These are phyloP conservation scores for Xylariaceae sp. DNA, from an alignment of 2,329 filamentous ascomycete species.

Conservation along the genomic window DNA sequence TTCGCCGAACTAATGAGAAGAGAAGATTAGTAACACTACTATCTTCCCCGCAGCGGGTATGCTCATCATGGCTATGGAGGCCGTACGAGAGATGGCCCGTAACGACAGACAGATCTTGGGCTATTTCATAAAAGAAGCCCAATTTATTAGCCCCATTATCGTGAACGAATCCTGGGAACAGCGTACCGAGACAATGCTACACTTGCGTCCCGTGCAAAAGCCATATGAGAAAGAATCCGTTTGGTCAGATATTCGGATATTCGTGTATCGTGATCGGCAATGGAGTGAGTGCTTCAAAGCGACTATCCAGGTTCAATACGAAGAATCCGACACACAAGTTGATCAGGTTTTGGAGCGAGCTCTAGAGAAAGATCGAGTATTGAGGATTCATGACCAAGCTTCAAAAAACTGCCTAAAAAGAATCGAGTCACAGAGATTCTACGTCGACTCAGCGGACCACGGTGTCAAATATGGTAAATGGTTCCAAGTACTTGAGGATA, in stretches of 20 bases:
- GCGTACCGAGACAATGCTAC: slow-evolving; percentile 30
- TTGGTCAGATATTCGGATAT: slow-evolving; percentile 30
- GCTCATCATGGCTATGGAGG: slow-evolving; percentile 38
- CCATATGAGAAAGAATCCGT: slow-evolving; percentile 22
- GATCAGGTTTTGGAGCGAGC: slow-evolving; percentile 18
- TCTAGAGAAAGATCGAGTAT: slow-evolving; percentile 9
- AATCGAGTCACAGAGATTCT: slow-evolving; percentile 28
- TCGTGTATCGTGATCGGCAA: slow-evolving; percentile 21
- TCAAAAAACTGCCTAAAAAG: slow-evolving; percentile 18
- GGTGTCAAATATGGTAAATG: slow-evolving; percentile 30
- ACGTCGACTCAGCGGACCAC: slow-evolving; percentile 24
- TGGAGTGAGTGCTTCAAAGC: slow-evolving; percentile 33
- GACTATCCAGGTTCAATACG: slow-evolving; percentile 29
- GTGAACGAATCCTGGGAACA: slow-evolving; percentile 28
- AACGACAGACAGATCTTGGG: slow-evolving; percentile 19
- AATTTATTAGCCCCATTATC: slow-evolving; percentile 31
- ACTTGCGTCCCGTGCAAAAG: slow-evolving; percentile 25
- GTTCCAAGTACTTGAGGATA: slow-evolving; percentile 30
- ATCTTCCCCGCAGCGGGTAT: slow-evolving; percentile 37
- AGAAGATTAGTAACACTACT: slow-evolving; percentile 25
- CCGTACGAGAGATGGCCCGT: slow-evolving; percentile 26
- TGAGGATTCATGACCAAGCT: slow-evolving; percentile 14
- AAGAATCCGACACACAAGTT: slow-evolving; percentile 15
- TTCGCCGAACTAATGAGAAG: background rate
- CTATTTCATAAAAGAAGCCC: slow-evolving; percentile 28